These are phyloP conservation scores for Phytophthora pistaciae DNA, from an alignment of 352 stramenopile genomes.

Conservation along the genomic window DNA sequence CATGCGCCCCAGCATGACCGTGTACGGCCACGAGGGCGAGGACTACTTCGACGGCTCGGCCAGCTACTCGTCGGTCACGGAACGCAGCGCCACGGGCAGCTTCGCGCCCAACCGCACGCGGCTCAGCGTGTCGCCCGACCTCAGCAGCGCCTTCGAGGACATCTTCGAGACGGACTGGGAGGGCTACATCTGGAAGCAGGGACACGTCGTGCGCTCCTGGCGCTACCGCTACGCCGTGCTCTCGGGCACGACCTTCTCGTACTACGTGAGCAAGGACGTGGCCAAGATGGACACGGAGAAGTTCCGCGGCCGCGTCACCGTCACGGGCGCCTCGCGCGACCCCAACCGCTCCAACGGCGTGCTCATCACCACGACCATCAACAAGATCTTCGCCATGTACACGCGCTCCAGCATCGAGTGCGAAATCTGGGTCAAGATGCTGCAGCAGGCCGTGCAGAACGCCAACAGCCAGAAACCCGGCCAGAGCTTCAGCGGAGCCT, in stretches of 20 bases:
- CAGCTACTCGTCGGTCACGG: constrained; percentile 56
- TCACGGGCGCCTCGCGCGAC: constrained; percentile 78
- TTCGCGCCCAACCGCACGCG: constrained; percentile 42
- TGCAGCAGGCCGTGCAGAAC: constrained; percentile 80
- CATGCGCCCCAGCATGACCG: constrained; percentile 71
- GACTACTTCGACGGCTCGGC: constrained; percentile 65
- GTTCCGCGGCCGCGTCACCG: constrained; percentile 81
- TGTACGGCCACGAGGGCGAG: constrained; percentile 68
- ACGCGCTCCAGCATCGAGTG: constrained; percentile 83
- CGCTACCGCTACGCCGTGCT: constrained; percentile 86
- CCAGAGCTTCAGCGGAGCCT: constrained; percentile 59
- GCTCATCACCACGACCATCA: constrained; percentile 88
- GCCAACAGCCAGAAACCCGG: constrained; percentile 55
- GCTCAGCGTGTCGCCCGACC: constrained; percentile 74
- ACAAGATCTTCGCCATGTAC: constrained; percentile 89
- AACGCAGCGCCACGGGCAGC: constrained; percentile 52
- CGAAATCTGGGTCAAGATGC: constrained; percentile 88
- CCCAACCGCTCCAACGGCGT: constrained; percentile 75
- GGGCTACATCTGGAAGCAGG: constrained; percentile 90
- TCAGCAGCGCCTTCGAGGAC: constrained; percentile 80
- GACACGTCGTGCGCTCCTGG: constrained; percentile 88
- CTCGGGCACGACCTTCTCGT: constrained; percentile 81
- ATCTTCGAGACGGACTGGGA: constrained; percentile 91
- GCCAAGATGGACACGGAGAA: constrained; percentile 85
- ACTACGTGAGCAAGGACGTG: constrained; percentile 86